Percentiles rank a stretch among this genome's conserved stretches.
Conservation (phyloP, 106 monocot genomes). For the Hemerocallis citrina region DNA sequence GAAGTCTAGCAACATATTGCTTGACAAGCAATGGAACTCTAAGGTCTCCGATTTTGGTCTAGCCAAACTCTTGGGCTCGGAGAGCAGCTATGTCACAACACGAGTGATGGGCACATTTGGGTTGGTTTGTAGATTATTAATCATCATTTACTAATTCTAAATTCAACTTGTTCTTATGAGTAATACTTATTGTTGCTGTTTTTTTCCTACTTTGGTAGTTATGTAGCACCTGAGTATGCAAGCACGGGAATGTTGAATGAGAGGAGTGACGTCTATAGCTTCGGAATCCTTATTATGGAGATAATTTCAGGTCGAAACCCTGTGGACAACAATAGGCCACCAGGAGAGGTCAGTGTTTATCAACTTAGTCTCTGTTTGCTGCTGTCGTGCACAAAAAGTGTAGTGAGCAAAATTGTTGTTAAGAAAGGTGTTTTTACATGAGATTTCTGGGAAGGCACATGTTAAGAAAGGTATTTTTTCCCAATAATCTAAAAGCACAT, state of each 20-base stretch:
- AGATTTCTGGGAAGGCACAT: too few relatives aligned
- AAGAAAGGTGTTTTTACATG: too few relatives aligned
- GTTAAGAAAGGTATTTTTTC: too few relatives aligned
- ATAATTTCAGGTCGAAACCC: conserved; percentile 78
- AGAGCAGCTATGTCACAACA: conserved; percentile 81
- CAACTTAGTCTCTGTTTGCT: not conserved
- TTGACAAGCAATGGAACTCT: conserved; percentile 83
- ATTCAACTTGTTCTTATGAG: not conserved
- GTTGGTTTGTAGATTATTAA: conserved; percentile 19
- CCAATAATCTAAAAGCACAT: too few relatives aligned
- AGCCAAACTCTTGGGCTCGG: conserved; percentile 80
- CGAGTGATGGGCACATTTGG: conserved; percentile 96
- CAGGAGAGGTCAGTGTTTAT: conserved; percentile 50
- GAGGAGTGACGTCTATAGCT: conserved; percentile 88
- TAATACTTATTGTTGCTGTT: not conserved
- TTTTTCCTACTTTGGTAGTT: conserved; percentile 35
- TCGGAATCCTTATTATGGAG: conserved; percentile 94
- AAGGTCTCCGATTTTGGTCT: conserved; percentile 93
- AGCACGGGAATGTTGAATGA: conserved; percentile 92
- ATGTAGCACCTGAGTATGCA: conserved; percentile 92
- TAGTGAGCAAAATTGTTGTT: too few relatives aligned
- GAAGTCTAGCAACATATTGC: conserved; percentile 83
- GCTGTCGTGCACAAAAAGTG: not conserved
- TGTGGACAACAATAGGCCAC: conserved; percentile 79
- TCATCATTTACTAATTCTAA: not conserved